Evolutionary conservation across 2,329 filamentous ascomycete species (phyloP), one percentile per base, ranked within the genome.

Genomic region (Fusarium sp.): DNA sequence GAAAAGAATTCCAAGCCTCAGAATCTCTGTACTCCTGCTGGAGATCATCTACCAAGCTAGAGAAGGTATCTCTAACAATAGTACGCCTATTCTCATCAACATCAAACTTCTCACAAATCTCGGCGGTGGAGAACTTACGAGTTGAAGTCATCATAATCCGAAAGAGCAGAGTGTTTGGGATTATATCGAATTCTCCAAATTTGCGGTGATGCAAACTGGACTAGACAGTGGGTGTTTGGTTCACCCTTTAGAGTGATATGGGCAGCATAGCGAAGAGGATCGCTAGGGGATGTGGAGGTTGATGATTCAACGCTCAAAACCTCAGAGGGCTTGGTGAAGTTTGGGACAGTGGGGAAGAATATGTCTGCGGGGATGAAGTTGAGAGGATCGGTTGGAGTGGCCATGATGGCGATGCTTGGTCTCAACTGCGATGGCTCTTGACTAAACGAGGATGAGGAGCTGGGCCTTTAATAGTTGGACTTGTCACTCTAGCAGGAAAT

Each of bases 141-240:
- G 40, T 60, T 60, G 17, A 5, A 23, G 5, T 56, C n/a, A 13
- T 42, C 30, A 12, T 35, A 60, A 1, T 44, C 57, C 2, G 50
- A 1, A 0, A 60, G 7, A 13, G 38, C 14, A 26, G 30, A 56
- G 23, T 37, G 26, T 20, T 44, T 60, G 10, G 57, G 38, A 35
- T 56, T 40, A 10, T 56, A 60, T 37, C 57, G 37, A 17, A 60
- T 26, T 37, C 57, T 60, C 57, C 49, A 60, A 1, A 56, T 60
- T 20, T 42, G n/a, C 10, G 57, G 57, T 1, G 57, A 27, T 4
- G 38, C 57, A 10, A 60, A 60, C 18, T 60, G 57, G 13, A 60
- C 15, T 5, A 60, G n/a, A 7, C 49, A 60, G 30, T 60, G 49
- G 1, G 49, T 60, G 8, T 45, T 35, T 7, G 49, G 32, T 9